Evolutionary conservation across 2,329 filamentous ascomycete genomes (phyloP), one percentile per base, ranked within the genome.

Genomic region (Cryphonectria naterciae): DNA sequence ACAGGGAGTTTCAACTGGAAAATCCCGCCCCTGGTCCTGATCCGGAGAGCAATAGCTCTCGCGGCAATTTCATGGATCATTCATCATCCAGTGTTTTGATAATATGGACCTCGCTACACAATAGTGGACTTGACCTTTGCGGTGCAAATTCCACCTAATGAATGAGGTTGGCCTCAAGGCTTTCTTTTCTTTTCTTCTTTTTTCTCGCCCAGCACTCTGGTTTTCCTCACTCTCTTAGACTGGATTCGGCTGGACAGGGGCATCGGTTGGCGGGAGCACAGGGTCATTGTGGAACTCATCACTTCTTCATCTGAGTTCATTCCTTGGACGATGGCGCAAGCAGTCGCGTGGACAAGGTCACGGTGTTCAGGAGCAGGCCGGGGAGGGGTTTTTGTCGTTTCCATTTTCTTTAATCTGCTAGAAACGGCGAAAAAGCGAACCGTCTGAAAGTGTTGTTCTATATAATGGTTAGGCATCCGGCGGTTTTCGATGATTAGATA

Each of bases 361-460:
- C 17, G 71, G 71, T 72, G 71, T 72, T 70, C 37, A 56, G 65
- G 68, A 63, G 68, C 68, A 64, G 61, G 37, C n/a, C n/a, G n/a
- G n/a, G n/a, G 11, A 17, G 37, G n/a, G 37, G 11, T 35, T 62
- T 6, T 62, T 62, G 7, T 62, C 7, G 17, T 62, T n/a, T 62
- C 32, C n/a, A 39, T 39, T 63, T 41, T 19, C 11, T 41, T 28
- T 28, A 46, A 19, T 46, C n/a, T 64, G 61, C 61, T 22, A 8
- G 15, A 28, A 32, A 58, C 15, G 15, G 54, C 54, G 13, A 58
- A 35, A 58, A 58, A 58, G 54, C 35, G 25, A 35, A 32, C 25
- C 25, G 28, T 58, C 54, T 32, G 19, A 17, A 15, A 15, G 28
- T 58, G 54, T 58, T 58, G 25, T 58, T 35, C 28, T 58, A 32